These are phyloP conservation scores for Trichoderma parareesei DNA, from an alignment of 495 filamentous ascomycete genomes.

Conservation along the genomic window DNA sequence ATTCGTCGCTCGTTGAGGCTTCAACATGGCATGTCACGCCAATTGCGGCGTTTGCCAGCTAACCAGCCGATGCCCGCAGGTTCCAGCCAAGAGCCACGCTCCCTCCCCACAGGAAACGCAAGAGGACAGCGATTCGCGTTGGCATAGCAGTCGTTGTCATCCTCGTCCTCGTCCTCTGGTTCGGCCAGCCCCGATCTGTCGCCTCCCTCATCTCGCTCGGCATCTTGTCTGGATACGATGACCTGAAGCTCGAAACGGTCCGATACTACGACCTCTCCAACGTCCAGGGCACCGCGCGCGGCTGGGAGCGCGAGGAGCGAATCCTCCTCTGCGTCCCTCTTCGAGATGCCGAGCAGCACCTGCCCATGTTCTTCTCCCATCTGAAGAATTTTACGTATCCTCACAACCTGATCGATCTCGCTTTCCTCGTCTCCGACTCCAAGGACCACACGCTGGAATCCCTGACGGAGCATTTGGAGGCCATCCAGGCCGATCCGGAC, in stretches of 20 bases:
- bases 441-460: constrained; percentile 82
- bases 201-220: constrained; percentile 67
- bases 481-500: constrained; percentile 73
- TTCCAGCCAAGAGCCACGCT: constrained; percentile 77
- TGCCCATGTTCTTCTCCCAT: constrained; percentile 98
- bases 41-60: constrained; percentile 10
- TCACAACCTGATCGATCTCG: constrained; percentile 90
- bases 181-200: constrained; percentile 59
- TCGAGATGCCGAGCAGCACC: constrained; percentile 84
- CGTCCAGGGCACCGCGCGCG: constrained; percentile 78
- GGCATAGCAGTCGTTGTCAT: constrained; percentile 39
- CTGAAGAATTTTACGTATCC: constrained; percentile 95
- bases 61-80: constrained; percentile 34
- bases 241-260: constrained; percentile 82
- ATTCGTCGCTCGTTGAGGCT: constrained; percentile 42
- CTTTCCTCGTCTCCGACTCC: constrained; percentile 95
- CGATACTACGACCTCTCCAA: constrained; percentile 93
- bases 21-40: not conserved
- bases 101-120: constrained; percentile 63
- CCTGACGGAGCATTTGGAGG: constrained; percentile 62
- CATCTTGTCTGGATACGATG: constrained; percentile 56
- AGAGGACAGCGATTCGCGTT: constrained; percentile 64
- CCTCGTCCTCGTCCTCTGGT: constrained; percentile 51
- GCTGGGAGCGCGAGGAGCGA: constrained; percentile 91
- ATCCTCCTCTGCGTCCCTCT: constrained; percentile 93